Percentiles rank a stretch among this genome's conserved stretches.
Evolutionary conservation across 176 grass and related monocot genomes (phyloP).

Genomic region (Eragrostis curvula): DNA sequence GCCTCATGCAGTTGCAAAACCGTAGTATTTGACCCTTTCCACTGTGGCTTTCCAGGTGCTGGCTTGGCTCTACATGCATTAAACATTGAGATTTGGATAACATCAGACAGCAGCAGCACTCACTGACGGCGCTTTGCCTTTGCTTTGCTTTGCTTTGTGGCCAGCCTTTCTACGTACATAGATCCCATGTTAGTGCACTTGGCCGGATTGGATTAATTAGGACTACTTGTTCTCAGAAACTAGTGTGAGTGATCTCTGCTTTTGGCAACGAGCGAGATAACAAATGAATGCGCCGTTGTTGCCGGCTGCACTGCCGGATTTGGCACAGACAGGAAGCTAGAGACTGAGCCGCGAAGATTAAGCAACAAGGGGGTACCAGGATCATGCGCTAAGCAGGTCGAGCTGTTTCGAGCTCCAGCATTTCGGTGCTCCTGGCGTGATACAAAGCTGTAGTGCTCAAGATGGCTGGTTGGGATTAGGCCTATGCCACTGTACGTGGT

Average conservation of each 20-base stretch:
- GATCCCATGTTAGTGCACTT: too few relatives aligned
- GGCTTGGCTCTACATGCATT: neutral
- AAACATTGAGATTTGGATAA: too few relatives aligned
- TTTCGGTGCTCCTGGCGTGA: neutral
- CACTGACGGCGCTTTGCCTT: too few relatives aligned
- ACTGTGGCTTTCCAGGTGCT: neutral
- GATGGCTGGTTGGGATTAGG: neutral
- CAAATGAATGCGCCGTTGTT: neutral
- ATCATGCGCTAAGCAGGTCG: neutral
- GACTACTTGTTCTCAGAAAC: too few relatives aligned
- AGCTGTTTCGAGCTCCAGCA: neutral
- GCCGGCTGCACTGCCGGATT: neutral
- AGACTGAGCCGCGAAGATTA: neutral
- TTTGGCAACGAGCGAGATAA: too few relatives aligned
- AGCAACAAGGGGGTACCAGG: neutral
- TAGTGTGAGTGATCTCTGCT: too few relatives aligned
- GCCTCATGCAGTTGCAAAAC: constrained; percentile 4
- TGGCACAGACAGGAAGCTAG: neutral
- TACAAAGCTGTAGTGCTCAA: neutral
- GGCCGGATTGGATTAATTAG: too few relatives aligned
- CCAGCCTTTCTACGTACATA: too few relatives aligned
- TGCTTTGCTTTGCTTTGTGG: too few relatives aligned
- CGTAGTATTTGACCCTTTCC: neutral
- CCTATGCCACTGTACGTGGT: neutral
- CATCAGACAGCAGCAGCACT: too few relatives aligned